A percentile compares a stretch with the other conserved stretches of the same genome.
These are phyloP conservation scores for Falciphora oryzae DNA, from an alignment of 2,329 filamentous ascomycete species.

Conservation along the genomic window DNA sequence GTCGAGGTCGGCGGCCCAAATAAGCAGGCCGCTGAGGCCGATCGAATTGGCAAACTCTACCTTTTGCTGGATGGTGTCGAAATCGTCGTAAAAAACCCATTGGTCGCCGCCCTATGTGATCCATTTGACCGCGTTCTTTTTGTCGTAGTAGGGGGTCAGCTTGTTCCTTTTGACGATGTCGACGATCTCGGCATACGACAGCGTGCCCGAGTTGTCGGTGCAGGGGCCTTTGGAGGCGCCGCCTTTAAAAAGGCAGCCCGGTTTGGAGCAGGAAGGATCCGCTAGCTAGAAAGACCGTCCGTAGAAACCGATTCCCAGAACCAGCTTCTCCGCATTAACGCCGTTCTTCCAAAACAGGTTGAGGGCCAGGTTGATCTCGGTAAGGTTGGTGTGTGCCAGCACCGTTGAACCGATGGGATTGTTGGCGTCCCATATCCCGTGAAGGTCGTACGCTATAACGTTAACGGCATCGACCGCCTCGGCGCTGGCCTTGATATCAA, in stretches of 20 bases:
- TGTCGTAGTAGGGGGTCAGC: slow-evolving; percentile 15
- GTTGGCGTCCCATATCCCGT: slow-evolving; percentile 34
- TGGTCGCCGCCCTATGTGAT: slow-evolving; percentile 25
- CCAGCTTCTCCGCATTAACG: slow-evolving; percentile 34
- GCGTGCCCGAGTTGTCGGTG: slow-evolving; percentile 15
- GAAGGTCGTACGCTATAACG: slow-evolving; percentile 36
- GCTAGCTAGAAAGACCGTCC: slow-evolving; percentile 23
- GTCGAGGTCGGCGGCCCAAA: slow-evolving; percentile 23
- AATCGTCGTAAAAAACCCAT: slow-evolving; percentile 32
- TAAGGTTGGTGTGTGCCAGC: slow-evolving; percentile 38
- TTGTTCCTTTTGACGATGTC: slow-evolving; percentile 13
- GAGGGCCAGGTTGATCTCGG: slow-evolving; percentile 35
- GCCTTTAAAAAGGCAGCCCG: slow-evolving; percentile 19
- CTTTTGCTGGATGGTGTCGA: slow-evolving; percentile 25
- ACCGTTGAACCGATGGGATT: slow-evolving; percentile 29
- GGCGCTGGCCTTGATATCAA: slow-evolving; percentile 20
- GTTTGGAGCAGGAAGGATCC: slow-evolving; percentile 16
- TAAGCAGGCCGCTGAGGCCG: slow-evolving; percentile 22
- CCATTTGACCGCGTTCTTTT: slow-evolving; percentile 21
- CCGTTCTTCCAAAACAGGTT: slow-evolving; percentile 40
- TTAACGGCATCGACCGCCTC: slow-evolving; percentile 32
- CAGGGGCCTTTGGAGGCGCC: slow-evolving; percentile 18
- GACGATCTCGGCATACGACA: slow-evolving; percentile 20
- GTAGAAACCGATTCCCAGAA: slow-evolving; percentile 38
- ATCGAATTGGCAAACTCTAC: slow-evolving; percentile 20